Base-by-base conservation (phyloP, 2,329 filamentous ascomycete genomes). In the Sclerotinia nivalis region DNA sequence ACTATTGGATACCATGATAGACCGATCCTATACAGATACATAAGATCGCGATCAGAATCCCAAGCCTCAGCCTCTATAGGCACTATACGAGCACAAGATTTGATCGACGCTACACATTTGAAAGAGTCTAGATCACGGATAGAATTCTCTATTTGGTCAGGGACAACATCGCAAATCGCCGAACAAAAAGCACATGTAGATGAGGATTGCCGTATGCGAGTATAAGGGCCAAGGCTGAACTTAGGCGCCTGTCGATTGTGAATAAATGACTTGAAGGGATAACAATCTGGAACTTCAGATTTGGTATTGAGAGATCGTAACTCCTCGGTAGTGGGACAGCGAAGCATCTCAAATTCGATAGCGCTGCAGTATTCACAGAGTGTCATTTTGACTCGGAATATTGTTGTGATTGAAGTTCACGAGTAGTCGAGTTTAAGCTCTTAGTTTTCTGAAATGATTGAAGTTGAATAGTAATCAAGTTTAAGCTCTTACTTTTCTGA, bases 271-370 rank as follows among this genome's bases (percentile, higher is more conserved):
- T 56, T 56, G 54, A 56, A 37, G 31, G 28, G 54, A 37, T 37
- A 56, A 37, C 31, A n/a, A 56, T 56, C 54, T 37, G 31, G 54
- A 37, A 56, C 13, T 10, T 20, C 54, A 6, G 54, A 37, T 56
- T 56, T 56, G 20, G 20, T 12, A 13, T 37, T 56, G 31, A 56
- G 54, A 37, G 31, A 56, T n/a, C 22, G 34, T 56, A 37, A 56
- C 20, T 56, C 54, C 54, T 37, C 54, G 20, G 34, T 56, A 37
- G 31, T 56, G n/a, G 54, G 54, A 56, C 54, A 56, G 55, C 55
- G 55, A 58, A 58, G 55, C 55, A 58, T 58, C 31, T 58, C 55
- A 15, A 58, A 58, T 40, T 58, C 55, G 13, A 40, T 40, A 58
- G 55, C 55, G 22, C 31, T n/a, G 31, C 55, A 58, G 28, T 58